Evolutionary conservation across 192 early-diverging fungal genomes (phyloP), one percentile per base, ranked within the genome.

Genomic region (Podila epicladia): DNA sequence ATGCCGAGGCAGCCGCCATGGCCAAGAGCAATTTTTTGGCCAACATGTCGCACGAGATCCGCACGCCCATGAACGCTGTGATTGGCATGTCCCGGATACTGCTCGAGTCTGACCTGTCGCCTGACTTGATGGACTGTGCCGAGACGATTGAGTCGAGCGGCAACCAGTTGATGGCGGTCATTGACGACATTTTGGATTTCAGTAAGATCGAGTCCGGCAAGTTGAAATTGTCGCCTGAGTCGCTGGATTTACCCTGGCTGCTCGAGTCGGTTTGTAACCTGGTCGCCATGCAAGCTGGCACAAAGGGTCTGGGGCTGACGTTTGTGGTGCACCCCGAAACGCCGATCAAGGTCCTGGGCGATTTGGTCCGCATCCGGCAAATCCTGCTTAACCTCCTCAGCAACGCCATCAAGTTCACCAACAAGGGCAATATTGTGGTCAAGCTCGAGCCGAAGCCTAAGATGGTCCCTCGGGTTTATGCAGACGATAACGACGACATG

Each of bases 171-270:
- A 84, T 84, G 70, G 76, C 83, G 1, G 82, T 96, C 31, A 89
- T 96, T 64, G 90, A 96, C 79, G 91, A 93, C 74, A 89, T 96
- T 67, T 75, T 95, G 28, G 95, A 95, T 62, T 84, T 93, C 62
- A 92, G 91, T 51, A 94, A 93, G 87, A 89, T 94, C 29, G 95
- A 96, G 70, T 91, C 94, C 19, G 93, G 92, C 33, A 90, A 92
- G 31, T 85, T 96, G 71, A 89, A 83, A 50, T 72, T 95, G 0
- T 89, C 92, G 61, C 82, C 75, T 7, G 89, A 90, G 45, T 87
- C 91, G n/a, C 89, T 91, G 63, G 82, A 88, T 57, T 77, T 92
- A 32, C 85, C 87, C 26, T 71, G 77, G 63, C 57, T 79, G n/a
- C 48, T 84, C 7, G 83, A 84, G 24, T 78, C 72, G 15, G 76